Evolutionary conservation across 169 alveolate species (phyloP), one percentile per base, ranked within the genome.

Genomic region (Plasmodium yoelii): DNA sequence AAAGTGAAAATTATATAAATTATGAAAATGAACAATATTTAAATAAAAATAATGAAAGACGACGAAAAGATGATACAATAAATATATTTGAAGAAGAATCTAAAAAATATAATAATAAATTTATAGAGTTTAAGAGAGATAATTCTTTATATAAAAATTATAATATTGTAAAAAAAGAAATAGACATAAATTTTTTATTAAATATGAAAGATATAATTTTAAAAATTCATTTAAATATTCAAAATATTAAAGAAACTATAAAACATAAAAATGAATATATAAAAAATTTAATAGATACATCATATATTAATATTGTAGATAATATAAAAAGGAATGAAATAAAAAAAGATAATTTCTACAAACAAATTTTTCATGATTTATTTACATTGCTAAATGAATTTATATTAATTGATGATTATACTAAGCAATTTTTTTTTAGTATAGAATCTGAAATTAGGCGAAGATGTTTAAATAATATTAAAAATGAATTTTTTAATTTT

Each of bases 331-430:
- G 73, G 15, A 65, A 65, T 57, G 82, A 67, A 56, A 67, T 49
- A 65, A 65, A 65, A 65, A 67, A 65, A 69, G 90, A 80, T 8
- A 64, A 80, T 53, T 80, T 80, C 46, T 80, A 80, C 26, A 80
- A 69, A 57, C 39, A 65, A 80, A 60, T 80, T 34, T 80, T 80
- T 53, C 56, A 80, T 46, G 90, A 80, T 26, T 39, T 80, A 18
- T 80, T 80, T 65, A 80, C 42, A 53, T 53, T 80, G 6, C 53
- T 80, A 10, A 80, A 80, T 80, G 90, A 80, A 53, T 80, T 80
- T 60, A 80, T 80, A 56, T 53, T 80, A 51, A 82, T 80, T n/a
- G 90, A 80, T 80, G 90, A 80, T 28, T 80, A 80, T 44, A 80
- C 90, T 1, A 80, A 55, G 46, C 65, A 53, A 26, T 80, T 65